Evolutionary conservation across 306 rosid genomes (phyloP), one percentile per base, ranked within the genome.

Genomic region (Gillenia trifoliata): DNA sequence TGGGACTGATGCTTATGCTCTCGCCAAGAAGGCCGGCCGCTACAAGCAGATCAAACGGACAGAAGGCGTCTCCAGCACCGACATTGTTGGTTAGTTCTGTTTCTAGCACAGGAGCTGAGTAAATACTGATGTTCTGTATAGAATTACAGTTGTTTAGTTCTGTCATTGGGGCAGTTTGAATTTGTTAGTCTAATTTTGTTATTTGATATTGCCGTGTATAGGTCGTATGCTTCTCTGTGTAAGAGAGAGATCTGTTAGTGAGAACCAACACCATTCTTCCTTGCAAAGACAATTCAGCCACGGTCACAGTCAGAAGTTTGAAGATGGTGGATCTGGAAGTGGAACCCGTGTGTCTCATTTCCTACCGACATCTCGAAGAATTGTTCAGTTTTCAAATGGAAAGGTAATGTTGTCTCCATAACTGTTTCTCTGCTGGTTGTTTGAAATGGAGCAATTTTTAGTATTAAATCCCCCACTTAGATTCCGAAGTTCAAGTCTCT

Each of bases 181-280:
- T 43, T 68, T 17, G 33, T 41, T 55, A 20, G 56, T 38, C 36
- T 63, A 17, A 62, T 43, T 75, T 63, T 72, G 64, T 26, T 80
- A 31, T 38, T 67, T 83, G 45, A 7, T 36, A 62, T 69, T 81
- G 76, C 63, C 47, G 30, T 84, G 47, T 49, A 34, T 78, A 93
- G 98, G 98, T 31, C 92, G 97, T n/a, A 93, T 93, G 98, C 98
- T 93, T 81, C 96, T 93, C 15, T 91, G 97, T 47, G 96, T 91
- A 30, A 86, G 98, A 89, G 97, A 93, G 82, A 91, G 98, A 77
- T 76, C 90, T 23, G 66, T 74, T 54, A 66, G 54, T 70, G 98
- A 93, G 41, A 85, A 40, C 50, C 87, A 77, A 26, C 90, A 43
- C 40, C 86, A 86, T 70, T 81, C 90, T 59, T 86, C 90, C 40